A percentile compares a stretch with the other conserved stretches of the same genome.
Conservation (phyloP, 441 rosid genomes). For the Dalechampia spathulata region DNA sequence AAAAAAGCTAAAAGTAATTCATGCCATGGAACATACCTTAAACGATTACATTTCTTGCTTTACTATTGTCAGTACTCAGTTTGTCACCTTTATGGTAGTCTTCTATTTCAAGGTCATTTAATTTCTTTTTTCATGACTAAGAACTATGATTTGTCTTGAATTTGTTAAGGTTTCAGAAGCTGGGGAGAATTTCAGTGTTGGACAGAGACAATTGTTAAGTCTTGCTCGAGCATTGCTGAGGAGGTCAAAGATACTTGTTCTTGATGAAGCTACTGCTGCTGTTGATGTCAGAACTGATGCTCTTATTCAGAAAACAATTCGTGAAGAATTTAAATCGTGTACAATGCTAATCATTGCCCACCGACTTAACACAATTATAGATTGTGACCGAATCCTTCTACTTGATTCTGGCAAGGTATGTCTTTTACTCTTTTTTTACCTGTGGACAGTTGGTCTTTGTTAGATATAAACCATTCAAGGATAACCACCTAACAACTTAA, state of each 20-base stretch:
- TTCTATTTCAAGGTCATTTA: background rate
- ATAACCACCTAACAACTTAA: too few species aligned
- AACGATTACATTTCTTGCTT: background rate
- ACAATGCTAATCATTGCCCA: constrained; percentile 92
- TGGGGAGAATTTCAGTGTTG: constrained; percentile 97
- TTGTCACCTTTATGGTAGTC: too few species aligned
- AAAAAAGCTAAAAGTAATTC: too few species aligned
- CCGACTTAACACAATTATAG: constrained; percentile 83
- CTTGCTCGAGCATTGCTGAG: constrained; percentile 84
- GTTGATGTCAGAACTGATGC: constrained; percentile 94
- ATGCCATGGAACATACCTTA: background rate
- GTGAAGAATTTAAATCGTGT: constrained; percentile 82
- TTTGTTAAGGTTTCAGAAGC: constrained; percentile 67
- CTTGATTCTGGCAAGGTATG: constrained; percentile 85
- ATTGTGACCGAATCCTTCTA: constrained; percentile 74
- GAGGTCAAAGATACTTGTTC: constrained; percentile 92
- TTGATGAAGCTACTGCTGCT: constrained; percentile 97
- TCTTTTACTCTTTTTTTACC: background rate
- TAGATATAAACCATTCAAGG: too few species aligned
- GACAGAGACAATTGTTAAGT: constrained; percentile 94
- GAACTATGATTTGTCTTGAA: constrained; percentile 2
- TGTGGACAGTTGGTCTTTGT: too few species aligned
- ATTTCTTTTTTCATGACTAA: background rate
- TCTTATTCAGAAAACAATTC: constrained; percentile 84
- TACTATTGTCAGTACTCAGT: too few species aligned